Base-by-base conservation (phyloP, 2,329 filamentous ascomycete genomes). In the Aspergillus pseudoglaucus region DNA sequence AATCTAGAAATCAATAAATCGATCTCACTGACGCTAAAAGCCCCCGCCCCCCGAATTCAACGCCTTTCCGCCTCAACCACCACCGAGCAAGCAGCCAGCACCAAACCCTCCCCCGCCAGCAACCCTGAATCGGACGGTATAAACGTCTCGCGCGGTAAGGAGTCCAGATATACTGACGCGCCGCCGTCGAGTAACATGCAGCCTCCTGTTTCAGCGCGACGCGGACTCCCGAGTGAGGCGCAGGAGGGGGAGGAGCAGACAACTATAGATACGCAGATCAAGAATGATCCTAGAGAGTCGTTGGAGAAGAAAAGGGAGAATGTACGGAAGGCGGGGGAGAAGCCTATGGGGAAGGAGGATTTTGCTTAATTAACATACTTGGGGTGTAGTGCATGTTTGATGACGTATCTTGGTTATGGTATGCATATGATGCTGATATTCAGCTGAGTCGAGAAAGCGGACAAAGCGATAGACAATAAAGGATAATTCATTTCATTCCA, bases 191-290 rank as follows among this genome's bases (percentile, higher is more conserved):
- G 37, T 12, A 20, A 22, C 17, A 12, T 18, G 10, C 37, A 17
- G 5, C 22, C 37, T 3, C 37, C 15, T 8, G 10, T 39, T 22
- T 39, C 37, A 3, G 10, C 15, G 15, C 4, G 17, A 20, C 15
- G 18, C 10, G 37, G 37, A 8, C 17, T 7, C 37, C 15, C 17
- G 15, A 63, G 41, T 10, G 48, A 44, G 42, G 18, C 17, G 18
- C 42, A 54, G 39, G 38, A 47, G 47, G 39, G 49, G 12, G 47
- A 52, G 45, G 44, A 47, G 47, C 47, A 41, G 41, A 49, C 44
- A 9, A 22, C 23, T 14, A 33, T 44, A 20, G 47, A 49, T 45
- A 37, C 38, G n/a, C 23, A 35, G 45, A 45, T 48, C 18, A 48
- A 50, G 30, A 50, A 50, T 38, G 40, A 50, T 33, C 45, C 42